These are phyloP conservation scores for Cladosporium sp. DNA, from an alignment of 2,329 filamentous ascomycete species.

Conservation along the genomic window DNA sequence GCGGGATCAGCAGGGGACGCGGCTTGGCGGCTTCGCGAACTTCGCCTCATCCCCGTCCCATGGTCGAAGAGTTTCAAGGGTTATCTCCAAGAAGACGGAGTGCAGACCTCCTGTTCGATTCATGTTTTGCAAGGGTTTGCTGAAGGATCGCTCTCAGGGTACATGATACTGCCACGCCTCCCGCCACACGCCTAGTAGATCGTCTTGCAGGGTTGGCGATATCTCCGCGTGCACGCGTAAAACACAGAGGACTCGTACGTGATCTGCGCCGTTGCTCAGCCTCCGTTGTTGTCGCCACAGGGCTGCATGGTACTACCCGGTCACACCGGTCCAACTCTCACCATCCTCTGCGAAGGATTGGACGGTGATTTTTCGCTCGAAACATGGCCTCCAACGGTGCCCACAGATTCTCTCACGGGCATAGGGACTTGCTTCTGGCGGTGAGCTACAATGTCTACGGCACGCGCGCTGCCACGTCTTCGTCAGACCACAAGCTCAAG, in stretches of 20 bases:
- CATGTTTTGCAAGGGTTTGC: not conserved
- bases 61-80: not conserved
- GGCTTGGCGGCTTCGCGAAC: not conserved
- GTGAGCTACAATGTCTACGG: constrained; percentile 91
- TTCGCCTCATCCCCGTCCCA: not conserved
- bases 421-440: constrained; percentile 76
- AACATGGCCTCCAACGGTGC: constrained; percentile 33
- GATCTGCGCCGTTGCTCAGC: not conserved
- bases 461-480: constrained; percentile 84
- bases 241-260: not conserved
- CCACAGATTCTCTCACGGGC: constrained; percentile 65
- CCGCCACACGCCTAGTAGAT: not conserved
- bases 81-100: not conserved
- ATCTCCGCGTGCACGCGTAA: not conserved
- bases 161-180: not conserved
- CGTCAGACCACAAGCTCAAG: constrained; percentile 87
- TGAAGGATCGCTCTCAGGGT: not conserved
- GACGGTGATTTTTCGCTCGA: not conserved
- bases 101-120: not conserved
- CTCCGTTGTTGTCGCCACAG: not conserved
- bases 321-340: not conserved
- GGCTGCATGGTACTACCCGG: not conserved
- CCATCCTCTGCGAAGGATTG: not conserved
- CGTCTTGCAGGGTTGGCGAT: not conserved
- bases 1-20: constrained; percentile 5